These are phyloP conservation scores for Salix dunnii DNA, from an alignment of 345 rosid species.

Conservation along the genomic window DNA sequence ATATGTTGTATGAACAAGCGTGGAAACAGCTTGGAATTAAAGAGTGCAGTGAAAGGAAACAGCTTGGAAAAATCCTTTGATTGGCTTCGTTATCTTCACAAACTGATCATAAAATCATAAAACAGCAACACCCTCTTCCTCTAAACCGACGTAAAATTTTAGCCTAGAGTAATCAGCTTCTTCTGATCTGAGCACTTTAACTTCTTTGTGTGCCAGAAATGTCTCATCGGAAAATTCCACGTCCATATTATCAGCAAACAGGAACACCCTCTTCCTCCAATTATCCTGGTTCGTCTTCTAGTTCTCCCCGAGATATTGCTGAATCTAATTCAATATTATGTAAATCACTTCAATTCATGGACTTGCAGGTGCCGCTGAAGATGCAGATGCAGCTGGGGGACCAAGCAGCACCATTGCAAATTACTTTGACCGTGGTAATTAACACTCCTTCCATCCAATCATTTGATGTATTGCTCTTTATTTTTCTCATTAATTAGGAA, in stretches of 20 bases:
- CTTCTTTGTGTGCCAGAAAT: no score
- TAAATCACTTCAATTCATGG: no score
- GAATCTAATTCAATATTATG: background rate
- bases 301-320: background rate
- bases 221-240: background rate
- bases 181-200: background rate
- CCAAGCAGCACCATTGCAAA: background rate
- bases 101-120: no score
- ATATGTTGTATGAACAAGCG: no score
- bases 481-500: background rate
- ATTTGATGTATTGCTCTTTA: background rate
- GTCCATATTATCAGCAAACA: background rate
- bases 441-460: background rate
- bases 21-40: no score
- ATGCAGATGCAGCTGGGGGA: background rate
- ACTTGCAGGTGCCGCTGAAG: background rate
- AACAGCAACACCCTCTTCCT: no score
- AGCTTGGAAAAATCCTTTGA: no score
- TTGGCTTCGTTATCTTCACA: no score
- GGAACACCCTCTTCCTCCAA: background rate
- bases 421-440: slow-evolving; percentile 1
- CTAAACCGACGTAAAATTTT: background rate
- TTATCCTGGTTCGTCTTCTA: background rate
- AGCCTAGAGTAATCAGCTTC: background rate
- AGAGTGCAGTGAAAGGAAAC: no score